These are phyloP conservation scores for Crassisporium funariophilum DNA, from an alignment of 768 basidiomycete species.

Conservation along the genomic window DNA sequence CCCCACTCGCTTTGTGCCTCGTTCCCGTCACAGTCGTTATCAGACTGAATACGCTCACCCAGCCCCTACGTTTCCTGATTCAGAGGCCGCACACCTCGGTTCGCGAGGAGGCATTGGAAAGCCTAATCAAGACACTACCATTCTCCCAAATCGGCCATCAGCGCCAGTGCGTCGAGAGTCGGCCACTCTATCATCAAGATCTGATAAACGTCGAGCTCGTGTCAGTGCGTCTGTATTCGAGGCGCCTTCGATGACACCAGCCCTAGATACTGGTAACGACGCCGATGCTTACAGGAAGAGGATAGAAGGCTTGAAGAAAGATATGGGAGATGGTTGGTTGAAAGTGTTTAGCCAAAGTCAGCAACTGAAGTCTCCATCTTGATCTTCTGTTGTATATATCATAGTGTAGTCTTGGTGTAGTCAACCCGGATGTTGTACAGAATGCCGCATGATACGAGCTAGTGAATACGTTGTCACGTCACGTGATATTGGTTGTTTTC, in stretches of 20 bases:
- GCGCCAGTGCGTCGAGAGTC: slow-evolving; percentile 18
- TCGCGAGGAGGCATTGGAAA: neutral
- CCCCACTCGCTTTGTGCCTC: slow-evolving; percentile 15
- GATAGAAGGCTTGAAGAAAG: slow-evolving; percentile 81
- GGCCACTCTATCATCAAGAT: slow-evolving; percentile 35
- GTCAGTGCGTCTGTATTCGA: slow-evolving; percentile 69
- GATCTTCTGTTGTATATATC: too few species aligned
- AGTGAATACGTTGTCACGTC: too few species aligned
- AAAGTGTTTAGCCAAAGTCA: slow-evolving; percentile 66
- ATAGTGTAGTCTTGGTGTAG: too few species aligned
- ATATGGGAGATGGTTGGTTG: slow-evolving; percentile 90
- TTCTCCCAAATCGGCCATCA: neutral
- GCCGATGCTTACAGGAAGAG: slow-evolving; percentile 74
- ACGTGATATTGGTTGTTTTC: neutral
- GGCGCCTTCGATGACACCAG: slow-evolving; percentile 29
- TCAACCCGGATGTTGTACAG: too few species aligned
- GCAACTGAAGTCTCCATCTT: slow-evolving; percentile 9
- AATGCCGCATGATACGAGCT: too few species aligned
- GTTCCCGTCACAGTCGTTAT: slow-evolving; percentile 49
- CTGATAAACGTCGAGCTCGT: slow-evolving; percentile 50
- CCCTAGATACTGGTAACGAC: slow-evolving; percentile 35
- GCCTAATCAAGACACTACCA: neutral
- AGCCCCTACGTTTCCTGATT: slow-evolving; percentile 7
- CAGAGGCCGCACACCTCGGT: too few species aligned
- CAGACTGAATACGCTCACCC: slow-evolving; percentile 47